phyloP scores from a whole-genome alignment of 768 basidiomycete species.

The Leccinum disarticulatum region DNA sequence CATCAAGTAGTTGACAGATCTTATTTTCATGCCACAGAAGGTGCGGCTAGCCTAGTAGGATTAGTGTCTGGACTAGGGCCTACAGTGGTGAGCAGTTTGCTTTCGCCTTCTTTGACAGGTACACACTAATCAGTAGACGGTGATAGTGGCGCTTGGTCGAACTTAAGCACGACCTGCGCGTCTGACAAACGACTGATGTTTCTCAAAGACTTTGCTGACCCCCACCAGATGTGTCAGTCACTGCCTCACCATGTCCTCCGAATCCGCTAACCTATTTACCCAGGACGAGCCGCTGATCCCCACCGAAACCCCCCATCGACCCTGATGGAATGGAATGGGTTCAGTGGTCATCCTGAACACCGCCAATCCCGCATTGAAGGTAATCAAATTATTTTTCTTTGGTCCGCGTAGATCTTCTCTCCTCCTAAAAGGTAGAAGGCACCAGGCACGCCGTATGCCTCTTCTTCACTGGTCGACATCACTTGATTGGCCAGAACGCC shows the following conservation, averaged over 20 bases:
- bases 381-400: not conserved
- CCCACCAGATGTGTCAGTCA: conserved; percentile 37
- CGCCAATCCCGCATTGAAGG: conserved; percentile 22
- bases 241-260: not conserved
- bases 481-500: conserved; percentile 63
- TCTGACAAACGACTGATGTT: not conserved
- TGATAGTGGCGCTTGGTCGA: conserved; percentile 49
- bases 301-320: conserved; percentile 48
- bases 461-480: conserved; percentile 67
- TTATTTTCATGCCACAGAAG: no score
- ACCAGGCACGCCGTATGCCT: conserved; percentile 68
- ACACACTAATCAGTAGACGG: no score
- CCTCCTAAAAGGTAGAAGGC: conserved; percentile 47
- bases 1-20: no score
- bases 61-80: no score
- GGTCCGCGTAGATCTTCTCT: not conserved
- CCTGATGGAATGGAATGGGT: conserved; percentile 61
- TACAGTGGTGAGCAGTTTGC: no score
- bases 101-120: no score
- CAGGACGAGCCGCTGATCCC: not conserved
- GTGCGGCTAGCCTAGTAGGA: no score
- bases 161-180: conserved; percentile 33
- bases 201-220: conserved; percentile 62
- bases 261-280: not conserved
- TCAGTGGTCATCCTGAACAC: conserved; percentile 76